Evolutionary conservation across 2,329 filamentous ascomycete species (phyloP).

Genomic region (Phaeosphaeriaceae sp.): DNA sequence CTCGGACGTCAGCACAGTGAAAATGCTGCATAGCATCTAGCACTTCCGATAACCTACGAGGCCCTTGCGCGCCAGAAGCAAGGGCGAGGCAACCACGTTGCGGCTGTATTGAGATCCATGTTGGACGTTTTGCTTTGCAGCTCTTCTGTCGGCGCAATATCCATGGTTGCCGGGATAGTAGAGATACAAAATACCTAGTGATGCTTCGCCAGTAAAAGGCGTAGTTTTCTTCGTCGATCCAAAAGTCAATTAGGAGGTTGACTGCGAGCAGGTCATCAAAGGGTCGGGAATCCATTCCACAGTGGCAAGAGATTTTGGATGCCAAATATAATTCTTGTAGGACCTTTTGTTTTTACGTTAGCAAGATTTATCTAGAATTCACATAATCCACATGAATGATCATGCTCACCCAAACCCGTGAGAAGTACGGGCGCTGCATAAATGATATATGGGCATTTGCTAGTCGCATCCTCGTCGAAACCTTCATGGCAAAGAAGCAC

Average conservation of each 20-base stretch:
- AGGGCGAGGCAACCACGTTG: background rate
- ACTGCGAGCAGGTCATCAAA: background rate
- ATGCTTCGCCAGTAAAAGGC: too few species aligned
- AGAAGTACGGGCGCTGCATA: slow-evolving; percentile 1
- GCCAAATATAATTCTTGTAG: slow-evolving; percentile 2
- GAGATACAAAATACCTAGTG: too few species aligned
- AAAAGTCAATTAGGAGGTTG: background rate
- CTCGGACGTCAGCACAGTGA: background rate
- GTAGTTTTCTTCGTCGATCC: background rate
- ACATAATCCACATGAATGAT: background rate
- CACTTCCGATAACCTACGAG: background rate
- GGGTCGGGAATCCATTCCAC: background rate
- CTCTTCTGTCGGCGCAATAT: background rate
- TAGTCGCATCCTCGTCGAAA: background rate
- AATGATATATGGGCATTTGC: background rate
- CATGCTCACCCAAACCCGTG: background rate
- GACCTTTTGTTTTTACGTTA: too few species aligned
- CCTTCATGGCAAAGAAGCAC: background rate
- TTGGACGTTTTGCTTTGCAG: background rate
- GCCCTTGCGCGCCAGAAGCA: background rate
- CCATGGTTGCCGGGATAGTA: background rate
- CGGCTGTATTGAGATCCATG: background rate
- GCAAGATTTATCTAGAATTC: too few species aligned
- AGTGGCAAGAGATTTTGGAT: background rate
- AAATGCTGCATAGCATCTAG: background rate